Percentiles rank a stretch among this genome's conserved stretches.
Evolutionary conservation across 164 flowering plant species (phyloP).

Genomic region (Nymphaea thermarum): DNA sequence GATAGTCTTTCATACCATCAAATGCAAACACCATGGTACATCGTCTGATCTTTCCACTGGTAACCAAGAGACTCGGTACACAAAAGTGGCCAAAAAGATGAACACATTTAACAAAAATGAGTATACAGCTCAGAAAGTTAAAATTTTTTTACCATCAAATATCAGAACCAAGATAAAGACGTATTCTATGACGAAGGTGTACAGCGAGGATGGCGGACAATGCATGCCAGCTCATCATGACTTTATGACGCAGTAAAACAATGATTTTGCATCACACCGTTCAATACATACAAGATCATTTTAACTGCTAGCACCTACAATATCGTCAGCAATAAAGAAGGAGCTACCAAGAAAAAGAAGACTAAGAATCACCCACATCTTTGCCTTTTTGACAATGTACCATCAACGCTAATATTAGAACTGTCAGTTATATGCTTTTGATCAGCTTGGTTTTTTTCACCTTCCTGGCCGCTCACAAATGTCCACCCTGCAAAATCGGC

Average conservation of each 20-base stretch:
- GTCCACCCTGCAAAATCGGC: constrained; percentile 81
- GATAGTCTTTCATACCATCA: too few relatives aligned
- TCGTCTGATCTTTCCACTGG: too few relatives aligned
- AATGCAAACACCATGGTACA: too few relatives aligned
- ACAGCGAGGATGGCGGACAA: neutral
- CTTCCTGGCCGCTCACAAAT: constrained; percentile 24
- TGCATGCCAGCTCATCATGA: neutral
- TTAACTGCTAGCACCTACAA: neutral
- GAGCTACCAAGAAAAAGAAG: neutral
- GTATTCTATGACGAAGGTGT: neutral
- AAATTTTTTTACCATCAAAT: too few relatives aligned
- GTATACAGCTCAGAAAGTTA: too few relatives aligned
- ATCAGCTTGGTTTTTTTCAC: constrained; percentile 1
- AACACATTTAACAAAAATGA: too few relatives aligned
- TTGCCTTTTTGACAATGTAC: constrained; percentile 30
- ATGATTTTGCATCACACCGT: neutral
- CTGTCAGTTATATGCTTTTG: neutral
- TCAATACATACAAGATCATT: neutral
- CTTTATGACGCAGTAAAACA: neutral
- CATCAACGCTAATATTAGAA: constrained; percentile 9
- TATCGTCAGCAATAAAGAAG: neutral
- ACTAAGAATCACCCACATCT: constrained; percentile 14
- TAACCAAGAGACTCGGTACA: too few relatives aligned
- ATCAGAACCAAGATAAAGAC: too few relatives aligned
- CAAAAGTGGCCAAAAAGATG: too few relatives aligned